Evolutionary conservation across 352 stramenopile species (phyloP).

Genomic region (Phytophthora idaei): DNA sequence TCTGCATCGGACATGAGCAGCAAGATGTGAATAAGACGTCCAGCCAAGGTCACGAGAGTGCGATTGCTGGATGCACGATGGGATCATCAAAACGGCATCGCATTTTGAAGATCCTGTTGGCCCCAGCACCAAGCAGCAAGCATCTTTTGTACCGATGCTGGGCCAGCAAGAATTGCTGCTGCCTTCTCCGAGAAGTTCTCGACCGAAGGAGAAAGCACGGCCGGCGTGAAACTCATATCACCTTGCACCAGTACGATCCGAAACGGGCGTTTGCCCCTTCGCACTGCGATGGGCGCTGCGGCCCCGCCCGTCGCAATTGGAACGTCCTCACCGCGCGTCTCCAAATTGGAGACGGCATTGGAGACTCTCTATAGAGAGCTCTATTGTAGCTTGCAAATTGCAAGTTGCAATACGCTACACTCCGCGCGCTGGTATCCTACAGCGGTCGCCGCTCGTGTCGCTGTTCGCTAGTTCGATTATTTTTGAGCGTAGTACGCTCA

Average conservation of each 20-base stretch:
- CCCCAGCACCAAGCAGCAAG: neutral
- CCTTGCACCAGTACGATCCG: conserved; percentile 24
- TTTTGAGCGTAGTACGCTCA: neutral
- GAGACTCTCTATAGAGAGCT: no score
- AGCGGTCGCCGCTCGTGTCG: neutral
- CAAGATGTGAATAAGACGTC: conserved; percentile 14
- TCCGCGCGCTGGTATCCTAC: no score
- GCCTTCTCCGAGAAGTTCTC: neutral
- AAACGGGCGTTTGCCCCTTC: conserved; percentile 24
- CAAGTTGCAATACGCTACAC: no score
- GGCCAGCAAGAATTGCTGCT: neutral
- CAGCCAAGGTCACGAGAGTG: conserved; percentile 3
- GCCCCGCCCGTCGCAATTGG: conserved; percentile 8
- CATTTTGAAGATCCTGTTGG: conserved; percentile 1
- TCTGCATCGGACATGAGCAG: neutral
- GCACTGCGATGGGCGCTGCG: neutral
- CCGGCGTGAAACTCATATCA: conserved; percentile 29
- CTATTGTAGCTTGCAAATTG: no score
- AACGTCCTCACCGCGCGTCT: conserved; percentile 11
- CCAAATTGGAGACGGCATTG: neutral
- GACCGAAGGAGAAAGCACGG: conserved; percentile 9
- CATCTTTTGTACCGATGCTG: neutral
- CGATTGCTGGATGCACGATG: conserved; percentile 6
- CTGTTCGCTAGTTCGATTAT: neutral
- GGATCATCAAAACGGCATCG: conserved; percentile 2